Conservation (phyloP, 2,329 filamentous ascomycete genomes). For the Colletotrichum costaricense region DNA sequence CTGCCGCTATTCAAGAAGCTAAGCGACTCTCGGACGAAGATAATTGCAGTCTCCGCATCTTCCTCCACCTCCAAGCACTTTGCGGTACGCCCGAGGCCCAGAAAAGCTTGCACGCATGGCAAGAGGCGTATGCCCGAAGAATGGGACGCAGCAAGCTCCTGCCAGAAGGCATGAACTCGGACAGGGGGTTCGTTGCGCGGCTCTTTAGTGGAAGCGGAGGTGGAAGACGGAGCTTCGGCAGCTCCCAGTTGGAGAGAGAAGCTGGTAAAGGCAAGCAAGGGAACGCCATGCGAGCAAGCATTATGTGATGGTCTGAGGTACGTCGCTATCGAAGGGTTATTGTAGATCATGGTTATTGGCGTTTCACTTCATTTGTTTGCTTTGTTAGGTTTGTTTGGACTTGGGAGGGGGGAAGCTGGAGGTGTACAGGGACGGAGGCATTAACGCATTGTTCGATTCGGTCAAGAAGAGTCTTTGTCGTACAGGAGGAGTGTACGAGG, state of each 20-base stretch:
- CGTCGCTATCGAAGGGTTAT: neutral
- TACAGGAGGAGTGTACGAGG: neutral
- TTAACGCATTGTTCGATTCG: slow-evolving; percentile 5
- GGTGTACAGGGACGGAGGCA: neutral
- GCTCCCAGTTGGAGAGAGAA: slow-evolving; percentile 22
- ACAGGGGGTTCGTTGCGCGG: slow-evolving; percentile 28
- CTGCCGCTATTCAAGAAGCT: slow-evolving; percentile 6
- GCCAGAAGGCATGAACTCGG: slow-evolving; percentile 46
- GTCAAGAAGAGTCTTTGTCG: neutral
- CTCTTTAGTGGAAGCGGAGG: slow-evolving; percentile 32
- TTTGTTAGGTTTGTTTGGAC: neutral
- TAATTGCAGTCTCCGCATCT: slow-evolving; percentile 45
- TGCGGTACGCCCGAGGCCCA: slow-evolving; percentile 61
- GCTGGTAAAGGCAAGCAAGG: slow-evolving; percentile 29
- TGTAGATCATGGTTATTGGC: neutral
- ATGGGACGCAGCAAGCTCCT: slow-evolving; percentile 51
- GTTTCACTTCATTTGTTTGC: neutral
- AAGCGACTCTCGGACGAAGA: slow-evolving; percentile 29
- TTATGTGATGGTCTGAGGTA: neutral
- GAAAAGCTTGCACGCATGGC: slow-evolving; percentile 61
- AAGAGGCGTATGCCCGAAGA: slow-evolving; percentile 59
- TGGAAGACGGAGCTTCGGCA: slow-evolving; percentile 13
- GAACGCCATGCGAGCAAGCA: slow-evolving; percentile 11
- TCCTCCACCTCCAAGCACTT: slow-evolving; percentile 56
- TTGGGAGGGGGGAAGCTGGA: too few species aligned